Evolutionary conservation across 2,329 filamentous ascomycete species (phyloP).

Genomic region (Pseudopithomyces maydicus): DNA sequence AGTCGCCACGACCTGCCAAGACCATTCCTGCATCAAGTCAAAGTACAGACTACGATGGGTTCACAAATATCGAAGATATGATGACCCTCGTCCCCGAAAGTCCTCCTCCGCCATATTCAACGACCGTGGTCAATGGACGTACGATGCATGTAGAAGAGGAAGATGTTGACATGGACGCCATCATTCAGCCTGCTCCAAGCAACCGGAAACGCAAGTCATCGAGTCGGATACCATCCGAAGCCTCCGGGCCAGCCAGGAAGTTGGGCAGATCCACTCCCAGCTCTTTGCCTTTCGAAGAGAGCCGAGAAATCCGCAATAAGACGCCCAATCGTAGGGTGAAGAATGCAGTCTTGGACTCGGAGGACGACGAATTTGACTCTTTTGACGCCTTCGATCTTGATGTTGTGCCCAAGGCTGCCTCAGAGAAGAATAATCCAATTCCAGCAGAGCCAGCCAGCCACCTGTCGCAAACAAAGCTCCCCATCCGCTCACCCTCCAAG

Average conservation of each 20-base stretch:
- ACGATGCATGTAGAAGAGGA: neutral
- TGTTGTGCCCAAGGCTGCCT: slow-evolving; percentile 12
- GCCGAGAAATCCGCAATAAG: neutral
- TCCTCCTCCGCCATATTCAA: slow-evolving; percentile 53
- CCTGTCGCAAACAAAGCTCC: slow-evolving; percentile 18
- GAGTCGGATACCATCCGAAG: slow-evolving; percentile 35
- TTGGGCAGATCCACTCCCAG: slow-evolving; percentile 30
- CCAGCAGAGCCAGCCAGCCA: slow-evolving; percentile 15
- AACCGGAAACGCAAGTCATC: slow-evolving; percentile 38
- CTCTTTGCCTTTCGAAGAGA: slow-evolving; percentile 23
- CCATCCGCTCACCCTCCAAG: slow-evolving; percentile 35
- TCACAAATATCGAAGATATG: slow-evolving; percentile 47
- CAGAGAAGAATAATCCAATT: slow-evolving; percentile 9
- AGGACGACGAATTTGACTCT: slow-evolving; percentile 37
- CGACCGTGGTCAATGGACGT: slow-evolving; percentile 34
- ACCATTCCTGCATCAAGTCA: slow-evolving; percentile 18
- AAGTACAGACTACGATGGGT: slow-evolving; percentile 31
- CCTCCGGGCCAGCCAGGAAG: slow-evolving; percentile 30
- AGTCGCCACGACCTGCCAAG: slow-evolving; percentile 23
- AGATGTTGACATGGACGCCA: slow-evolving; percentile 11
- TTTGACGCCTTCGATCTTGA: slow-evolving; percentile 35
- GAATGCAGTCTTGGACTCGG: slow-evolving; percentile 35
- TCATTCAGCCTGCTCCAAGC: slow-evolving; percentile 7
- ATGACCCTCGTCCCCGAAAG: slow-evolving; percentile 21
- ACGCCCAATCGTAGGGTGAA: slow-evolving; percentile 18